phyloP scores from a whole-genome alignment of 371 early-diverging fungal genomes.

The Mortierella sp. region DNA sequence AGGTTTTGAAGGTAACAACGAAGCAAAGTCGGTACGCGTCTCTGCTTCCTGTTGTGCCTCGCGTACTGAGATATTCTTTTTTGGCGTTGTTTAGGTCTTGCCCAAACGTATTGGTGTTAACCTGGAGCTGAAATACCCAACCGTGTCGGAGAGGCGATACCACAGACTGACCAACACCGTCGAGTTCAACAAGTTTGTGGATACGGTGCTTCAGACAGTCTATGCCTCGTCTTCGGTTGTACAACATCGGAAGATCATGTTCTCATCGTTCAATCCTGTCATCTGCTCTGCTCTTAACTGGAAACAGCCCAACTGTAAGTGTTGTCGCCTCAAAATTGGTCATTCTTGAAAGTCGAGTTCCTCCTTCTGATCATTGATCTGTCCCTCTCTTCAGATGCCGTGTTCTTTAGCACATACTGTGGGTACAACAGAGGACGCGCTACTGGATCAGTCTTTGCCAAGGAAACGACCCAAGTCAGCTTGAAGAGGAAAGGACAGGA shows the following conservation, averaged over 20 bases:
- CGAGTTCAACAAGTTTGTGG: conserved; percentile 83
- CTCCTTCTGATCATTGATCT: not conserved
- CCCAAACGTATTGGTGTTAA: conserved; percentile 83
- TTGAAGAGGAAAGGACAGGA: conserved; percentile 41
- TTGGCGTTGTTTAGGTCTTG: conserved; percentile 60
- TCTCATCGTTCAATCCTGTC: conserved; percentile 88
- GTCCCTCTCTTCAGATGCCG: conserved; percentile 69
- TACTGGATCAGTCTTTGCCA: not conserved
- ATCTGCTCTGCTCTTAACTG: conserved; percentile 94
- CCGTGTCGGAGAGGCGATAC: conserved; percentile 63
- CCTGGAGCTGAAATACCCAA: conserved; percentile 87
- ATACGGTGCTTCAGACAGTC: conserved; percentile 83
- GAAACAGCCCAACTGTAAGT: conserved; percentile 96
- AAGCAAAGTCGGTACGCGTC: no score
- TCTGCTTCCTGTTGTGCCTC: no score
- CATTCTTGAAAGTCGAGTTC: not conserved
- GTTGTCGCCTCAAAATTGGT: not conserved
- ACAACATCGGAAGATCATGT: conserved; percentile 74
- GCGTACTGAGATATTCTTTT: not conserved
- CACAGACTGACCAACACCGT: conserved; percentile 66
- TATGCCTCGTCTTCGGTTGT: conserved; percentile 67
- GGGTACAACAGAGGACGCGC: conserved; percentile 68
- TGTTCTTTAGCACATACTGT: conserved; percentile 84
- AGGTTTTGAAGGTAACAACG: conserved; percentile 73
- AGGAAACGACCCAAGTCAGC: not conserved